Percentiles rank a stretch among this genome's conserved stretches.
phyloP scores from a whole-genome alignment of 2,329 filamentous ascomycete species.

The Paecilomyces formosus region DNA sequence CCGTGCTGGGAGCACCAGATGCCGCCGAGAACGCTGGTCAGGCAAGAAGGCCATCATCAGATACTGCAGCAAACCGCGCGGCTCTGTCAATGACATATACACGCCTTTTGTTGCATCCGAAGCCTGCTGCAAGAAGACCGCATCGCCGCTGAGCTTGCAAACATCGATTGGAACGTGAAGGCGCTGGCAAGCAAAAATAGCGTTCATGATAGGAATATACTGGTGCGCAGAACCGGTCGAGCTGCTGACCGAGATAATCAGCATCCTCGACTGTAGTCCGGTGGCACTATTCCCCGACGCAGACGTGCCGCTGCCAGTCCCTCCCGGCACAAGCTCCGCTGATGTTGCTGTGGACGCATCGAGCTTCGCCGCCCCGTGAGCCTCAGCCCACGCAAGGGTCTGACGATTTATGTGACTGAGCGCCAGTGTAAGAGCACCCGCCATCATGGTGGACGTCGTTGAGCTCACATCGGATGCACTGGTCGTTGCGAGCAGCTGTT shows the following conservation, averaged over 20 bases:
- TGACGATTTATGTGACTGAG: constrained; percentile 86
- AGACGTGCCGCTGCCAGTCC: constrained; percentile 15
- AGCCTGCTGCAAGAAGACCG: constrained; percentile 91
- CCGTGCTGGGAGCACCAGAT: constrained; percentile 70
- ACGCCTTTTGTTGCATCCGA: constrained; percentile 64
- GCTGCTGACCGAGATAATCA: constrained; percentile 83
- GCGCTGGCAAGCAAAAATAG: constrained; percentile 89
- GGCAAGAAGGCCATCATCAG: constrained; percentile 92
- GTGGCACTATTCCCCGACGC: constrained; percentile 29
- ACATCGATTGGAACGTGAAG: constrained; percentile 87
- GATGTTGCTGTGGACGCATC: constrained; percentile 26
- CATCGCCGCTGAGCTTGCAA: constrained; percentile 73
- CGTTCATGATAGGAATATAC: constrained; percentile 98
- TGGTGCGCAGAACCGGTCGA: constrained; percentile 79
- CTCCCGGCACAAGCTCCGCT: neutral
- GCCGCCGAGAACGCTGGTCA: constrained; percentile 55
- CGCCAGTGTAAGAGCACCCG: constrained; percentile 82
- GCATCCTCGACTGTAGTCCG: constrained; percentile 68
- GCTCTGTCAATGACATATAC: constrained; percentile 56
- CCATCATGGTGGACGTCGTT: constrained; percentile 75
- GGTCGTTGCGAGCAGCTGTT: constrained; percentile 64
- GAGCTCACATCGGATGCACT: constrained; percentile 50
- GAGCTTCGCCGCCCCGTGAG: constrained; percentile 40
- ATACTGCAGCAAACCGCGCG: constrained; percentile 75
- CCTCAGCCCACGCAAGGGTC: constrained; percentile 55